Conservation (phyloP, 2,329 filamentous ascomycete genomes). For the Esteya vermicola region DNA sequence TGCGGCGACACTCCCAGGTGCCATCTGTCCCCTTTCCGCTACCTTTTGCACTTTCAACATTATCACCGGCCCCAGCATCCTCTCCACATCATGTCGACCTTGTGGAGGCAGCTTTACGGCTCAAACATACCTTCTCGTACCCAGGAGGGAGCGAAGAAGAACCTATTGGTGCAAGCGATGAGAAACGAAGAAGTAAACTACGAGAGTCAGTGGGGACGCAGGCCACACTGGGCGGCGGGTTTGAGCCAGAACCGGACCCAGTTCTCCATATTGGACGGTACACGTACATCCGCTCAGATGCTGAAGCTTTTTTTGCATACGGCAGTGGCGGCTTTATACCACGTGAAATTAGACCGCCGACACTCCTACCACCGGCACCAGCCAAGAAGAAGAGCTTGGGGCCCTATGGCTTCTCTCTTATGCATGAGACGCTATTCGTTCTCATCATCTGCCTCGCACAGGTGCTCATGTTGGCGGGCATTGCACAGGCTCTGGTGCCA, state of each 20-base stretch:
- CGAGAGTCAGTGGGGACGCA: too few species aligned
- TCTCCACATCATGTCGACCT: constrained; percentile 13
- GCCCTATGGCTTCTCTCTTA: constrained; percentile 13
- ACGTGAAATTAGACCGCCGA: too few species aligned
- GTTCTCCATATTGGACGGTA: constrained; percentile 13
- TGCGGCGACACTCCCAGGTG: too few species aligned
- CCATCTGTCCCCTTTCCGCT: too few species aligned
- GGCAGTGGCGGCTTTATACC: too few species aligned
- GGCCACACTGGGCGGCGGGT: too few species aligned
- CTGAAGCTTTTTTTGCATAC: constrained; percentile 8
- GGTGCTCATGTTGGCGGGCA: constrained; percentile 31
- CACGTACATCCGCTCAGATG: constrained; percentile 13
- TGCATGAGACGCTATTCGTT: constrained; percentile 22
- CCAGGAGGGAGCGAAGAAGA: constrained; percentile 1
- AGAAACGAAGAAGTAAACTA: too few species aligned
- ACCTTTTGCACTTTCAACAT: too few species aligned
- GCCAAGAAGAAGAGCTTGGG: not conserved
- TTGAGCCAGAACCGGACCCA: constrained; percentile 9
- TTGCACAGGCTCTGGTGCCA: constrained; percentile 32
- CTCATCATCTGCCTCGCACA: constrained; percentile 25
- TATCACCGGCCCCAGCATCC: constrained; percentile 1
- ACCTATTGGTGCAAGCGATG: too few species aligned
- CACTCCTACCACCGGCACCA: not conserved
- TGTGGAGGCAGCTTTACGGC: constrained; percentile 10
- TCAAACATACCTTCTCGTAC: constrained; percentile 6